Evolutionary conservation across 768 basidiomycete genomes (phyloP), one percentile per base, ranked within the genome.

Genomic region (Lactarius sanguifluus): DNA sequence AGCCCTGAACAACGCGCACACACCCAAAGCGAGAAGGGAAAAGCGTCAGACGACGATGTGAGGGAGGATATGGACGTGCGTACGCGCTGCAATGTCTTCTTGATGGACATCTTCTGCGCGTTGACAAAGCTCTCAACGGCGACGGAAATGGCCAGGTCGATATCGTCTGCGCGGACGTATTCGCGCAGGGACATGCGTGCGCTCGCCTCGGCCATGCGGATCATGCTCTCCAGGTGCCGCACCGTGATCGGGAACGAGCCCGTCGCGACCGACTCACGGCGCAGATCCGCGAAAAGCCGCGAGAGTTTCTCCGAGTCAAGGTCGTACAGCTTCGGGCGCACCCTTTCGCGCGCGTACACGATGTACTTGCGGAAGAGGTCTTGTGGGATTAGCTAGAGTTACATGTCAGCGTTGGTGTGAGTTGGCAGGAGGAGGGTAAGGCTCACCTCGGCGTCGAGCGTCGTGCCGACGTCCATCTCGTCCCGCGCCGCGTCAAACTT

Each of bases 191-290:
- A 88, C 97, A 99, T 98, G 82, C 96, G 97, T 28, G 97, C 97
- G 73, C 92, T 94, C 16, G 97, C 96, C 77, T 99, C 97, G 3
- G 94, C 86, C 96, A 98, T 98, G 47, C 97, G 90, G 78, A 99
- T 98, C 92, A 97, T 97, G 75, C 94, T 96, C 79, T 99, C 97
- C 65, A 99, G 78, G 74, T 98, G 97, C 64, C 97, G 92, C 58
- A 98, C 91, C 10, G 97, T 99, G 75, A 99, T 97, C 2, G 97
- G 97, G 79, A 93, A 97, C 25, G 96, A 98, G n/a, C 96, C 96
- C 2, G 97, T 99, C 23, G 94, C 94, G 72, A 94, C 81, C 5
- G 96, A 98, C 75, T 99, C 97, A 69, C 95, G 90, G 41, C 97
- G 89, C 36, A 99, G 83, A 76, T 99, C 97, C 25, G 93, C 89